Conservation (phyloP, 305 asterid species). For the Vinca major region DNA sequence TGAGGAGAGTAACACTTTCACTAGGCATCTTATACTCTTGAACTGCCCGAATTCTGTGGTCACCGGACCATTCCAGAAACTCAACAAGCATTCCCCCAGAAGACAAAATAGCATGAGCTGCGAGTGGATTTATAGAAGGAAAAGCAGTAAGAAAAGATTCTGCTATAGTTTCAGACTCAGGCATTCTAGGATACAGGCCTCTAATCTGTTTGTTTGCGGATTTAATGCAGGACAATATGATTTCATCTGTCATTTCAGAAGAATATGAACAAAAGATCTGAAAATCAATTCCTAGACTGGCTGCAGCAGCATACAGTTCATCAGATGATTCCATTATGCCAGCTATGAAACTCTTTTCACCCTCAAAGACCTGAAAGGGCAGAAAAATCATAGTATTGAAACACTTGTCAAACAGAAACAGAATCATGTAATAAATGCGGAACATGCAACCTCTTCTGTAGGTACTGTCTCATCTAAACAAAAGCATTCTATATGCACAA, state of each 20-base stretch:
- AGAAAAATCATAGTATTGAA: conserved; percentile 21
- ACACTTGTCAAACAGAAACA: conserved; percentile 6
- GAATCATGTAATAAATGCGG: neutral
- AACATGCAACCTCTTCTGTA: neutral
- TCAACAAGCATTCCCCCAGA: conserved; percentile 50
- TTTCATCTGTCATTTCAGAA: conserved; percentile 72
- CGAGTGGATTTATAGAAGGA: conserved; percentile 90
- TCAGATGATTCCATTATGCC: conserved; percentile 91
- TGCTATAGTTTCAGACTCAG: conserved; percentile 75
- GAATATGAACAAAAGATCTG: conserved; percentile 81
- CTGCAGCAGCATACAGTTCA: conserved; percentile 93
- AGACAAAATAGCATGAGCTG: conserved; percentile 89
- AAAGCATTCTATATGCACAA: neutral
- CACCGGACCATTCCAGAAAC: conserved; percentile 56
- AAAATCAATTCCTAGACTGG: conserved; percentile 79
- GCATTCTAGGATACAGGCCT: conserved; percentile 58
- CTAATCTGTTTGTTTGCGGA: conserved; percentile 39
- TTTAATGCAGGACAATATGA: conserved; percentile 69
- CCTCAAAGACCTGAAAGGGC: conserved; percentile 76
- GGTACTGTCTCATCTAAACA: neutral
- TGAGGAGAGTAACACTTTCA: conserved; percentile 60
- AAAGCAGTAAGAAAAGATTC: conserved; percentile 84
- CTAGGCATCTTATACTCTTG: conserved; percentile 54
- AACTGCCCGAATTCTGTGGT: conserved; percentile 45
- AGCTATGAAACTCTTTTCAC: conserved; percentile 55